Conservation (phyloP, 208 protist species). For the Acanthamoeba lugdunensis region DNA sequence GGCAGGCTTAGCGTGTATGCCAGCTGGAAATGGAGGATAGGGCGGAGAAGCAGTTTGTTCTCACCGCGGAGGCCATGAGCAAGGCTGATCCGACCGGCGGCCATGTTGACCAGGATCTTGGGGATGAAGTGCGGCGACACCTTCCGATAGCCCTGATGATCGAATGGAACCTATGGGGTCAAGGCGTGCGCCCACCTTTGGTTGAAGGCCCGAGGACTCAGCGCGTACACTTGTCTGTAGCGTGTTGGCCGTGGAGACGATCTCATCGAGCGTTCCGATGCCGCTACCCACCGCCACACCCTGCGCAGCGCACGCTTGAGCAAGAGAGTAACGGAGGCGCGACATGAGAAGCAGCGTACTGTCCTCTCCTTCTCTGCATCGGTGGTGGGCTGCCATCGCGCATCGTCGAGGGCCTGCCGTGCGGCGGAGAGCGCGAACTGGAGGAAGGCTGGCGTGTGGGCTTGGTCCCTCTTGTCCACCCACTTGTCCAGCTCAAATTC, state of each 20-base stretch:
- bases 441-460: conserved; percentile 80
- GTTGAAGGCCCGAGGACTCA: neutral
- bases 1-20: neutral
- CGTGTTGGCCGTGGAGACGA: conserved; percentile 15
- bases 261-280: conserved; percentile 55
- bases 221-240: conserved; percentile 20
- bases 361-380: conserved; percentile 78
- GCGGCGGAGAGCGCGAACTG: conserved; percentile 83
- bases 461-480: conserved; percentile 53
- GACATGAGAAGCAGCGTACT: conserved; percentile 69
- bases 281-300: conserved; percentile 56
- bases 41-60: neutral
- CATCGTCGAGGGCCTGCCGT: conserved; percentile 78
- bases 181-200: neutral
- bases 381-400: conserved; percentile 69
- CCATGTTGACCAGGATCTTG: conserved; percentile 97
- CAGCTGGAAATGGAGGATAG: neutral
- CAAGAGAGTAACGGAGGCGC: neutral
- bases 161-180: conserved; percentile 91
- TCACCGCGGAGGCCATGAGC: conserved; percentile 7
- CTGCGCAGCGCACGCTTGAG: neutral
- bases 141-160: conserved; percentile 77
- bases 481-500: conserved; percentile 58
- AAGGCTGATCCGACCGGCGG: conserved; percentile 89
- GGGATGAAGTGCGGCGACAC: conserved; percentile 93